A percentile compares a stretch with the other conserved stretches of the same genome.
Evolutionary conservation across 768 basidiomycete species (phyloP).

Genomic region (Russula abietina): DNA sequence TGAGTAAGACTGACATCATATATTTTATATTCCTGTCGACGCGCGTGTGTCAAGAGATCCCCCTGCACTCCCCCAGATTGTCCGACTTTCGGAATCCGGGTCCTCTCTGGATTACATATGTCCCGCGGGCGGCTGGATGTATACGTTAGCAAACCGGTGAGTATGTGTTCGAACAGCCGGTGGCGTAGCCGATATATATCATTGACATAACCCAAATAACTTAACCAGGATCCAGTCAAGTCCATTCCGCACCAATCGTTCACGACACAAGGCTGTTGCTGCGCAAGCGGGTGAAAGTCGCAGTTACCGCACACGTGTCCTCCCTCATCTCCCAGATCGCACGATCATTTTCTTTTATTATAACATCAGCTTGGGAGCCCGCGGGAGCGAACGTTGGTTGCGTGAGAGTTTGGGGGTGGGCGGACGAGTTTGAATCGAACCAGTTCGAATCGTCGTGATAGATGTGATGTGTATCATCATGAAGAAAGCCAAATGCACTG

Average conservation of each 20-base stretch:
- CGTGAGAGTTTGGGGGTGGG: neutral
- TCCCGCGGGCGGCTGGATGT: neutral
- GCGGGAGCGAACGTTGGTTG: neutral
- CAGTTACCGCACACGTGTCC: neutral
- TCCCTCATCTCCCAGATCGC: neutral
- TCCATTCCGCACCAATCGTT: neutral
- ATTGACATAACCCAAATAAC: neutral
- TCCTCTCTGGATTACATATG: neutral
- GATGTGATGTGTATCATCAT: too few relatives aligned
- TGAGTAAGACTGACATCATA: neutral
- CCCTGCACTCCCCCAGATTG: constrained; percentile 3
- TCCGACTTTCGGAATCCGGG: constrained; percentile 5
- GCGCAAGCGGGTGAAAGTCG: neutral
- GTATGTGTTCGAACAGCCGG: neutral
- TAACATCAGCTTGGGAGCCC: neutral
- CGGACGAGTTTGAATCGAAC: neutral
- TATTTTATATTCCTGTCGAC: neutral
- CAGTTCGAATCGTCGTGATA: neutral
- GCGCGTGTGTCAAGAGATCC: neutral
- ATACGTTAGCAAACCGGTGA: neutral
- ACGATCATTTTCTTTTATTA: neutral
- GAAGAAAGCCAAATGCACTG: too few relatives aligned
- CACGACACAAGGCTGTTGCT: neutral
- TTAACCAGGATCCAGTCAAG: neutral
- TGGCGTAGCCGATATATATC: neutral